Conservation (phyloP, 2,329 filamentous ascomycete genomes). For the Ophiostoma ulmi region DNA sequence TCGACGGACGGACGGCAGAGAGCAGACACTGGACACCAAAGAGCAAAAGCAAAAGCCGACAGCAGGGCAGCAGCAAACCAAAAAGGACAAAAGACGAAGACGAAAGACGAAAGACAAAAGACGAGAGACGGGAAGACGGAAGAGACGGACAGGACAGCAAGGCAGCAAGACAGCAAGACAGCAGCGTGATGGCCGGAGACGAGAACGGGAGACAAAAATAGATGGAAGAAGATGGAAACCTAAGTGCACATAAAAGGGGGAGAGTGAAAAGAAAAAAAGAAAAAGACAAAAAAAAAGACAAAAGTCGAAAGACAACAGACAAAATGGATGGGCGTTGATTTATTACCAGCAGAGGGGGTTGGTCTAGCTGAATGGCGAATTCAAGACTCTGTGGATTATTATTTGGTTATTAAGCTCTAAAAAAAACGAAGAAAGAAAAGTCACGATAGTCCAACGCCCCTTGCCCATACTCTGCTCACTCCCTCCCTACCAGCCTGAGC, state of each 20-base stretch:
- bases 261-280: neutral
- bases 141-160: neutral
- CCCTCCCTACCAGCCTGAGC: neutral
- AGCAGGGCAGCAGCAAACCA: too few species aligned
- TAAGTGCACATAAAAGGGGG: too few species aligned
- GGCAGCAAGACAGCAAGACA: too few species aligned
- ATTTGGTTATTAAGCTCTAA: neutral
- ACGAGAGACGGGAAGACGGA: neutral
- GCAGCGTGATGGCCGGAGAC: neutral
- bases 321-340: slow-evolving; percentile 8
- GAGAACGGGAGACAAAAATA: neutral
- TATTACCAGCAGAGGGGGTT: neutral
- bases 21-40: neutral
- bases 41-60: neutral
- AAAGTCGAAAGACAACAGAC: too few species aligned
- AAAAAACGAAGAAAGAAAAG: neutral
- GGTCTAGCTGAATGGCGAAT: slow-evolving; percentile 6
- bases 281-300: neutral
- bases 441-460: slow-evolving; percentile 10
- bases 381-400: neutral
- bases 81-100: neutral
- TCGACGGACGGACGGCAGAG: neutral
- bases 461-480: neutral
- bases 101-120: neutral
- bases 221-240: too few species aligned